A percentile compares a stretch with the other conserved stretches of the same genome.
phyloP scores from a whole-genome alignment of 257 asterid genomes.

The Solanum virginianum region DNA sequence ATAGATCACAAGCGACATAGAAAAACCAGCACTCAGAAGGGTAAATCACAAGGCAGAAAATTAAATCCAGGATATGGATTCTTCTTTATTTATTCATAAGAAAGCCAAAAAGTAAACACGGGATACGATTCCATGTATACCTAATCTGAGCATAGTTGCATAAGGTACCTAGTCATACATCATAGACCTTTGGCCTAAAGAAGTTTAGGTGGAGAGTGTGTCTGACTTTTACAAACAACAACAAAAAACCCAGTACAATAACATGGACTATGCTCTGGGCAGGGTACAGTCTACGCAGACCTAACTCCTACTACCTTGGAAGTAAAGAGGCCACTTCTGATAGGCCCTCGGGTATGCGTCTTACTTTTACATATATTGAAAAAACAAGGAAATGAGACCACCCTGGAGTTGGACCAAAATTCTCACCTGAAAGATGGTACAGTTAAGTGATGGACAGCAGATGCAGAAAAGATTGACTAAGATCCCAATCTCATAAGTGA shows the following conservation, averaged over 20 bases:
- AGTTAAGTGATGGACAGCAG: not conserved
- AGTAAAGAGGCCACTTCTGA: not conserved
- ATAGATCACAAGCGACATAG: not conserved
- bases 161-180: not conserved
- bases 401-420: not conserved
- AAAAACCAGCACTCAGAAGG: not conserved
- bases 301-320: not conserved
- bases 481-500: not conserved
- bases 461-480: not conserved
- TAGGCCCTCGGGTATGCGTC: not conserved
- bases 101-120: not conserved
- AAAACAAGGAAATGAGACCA: not conserved
- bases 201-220: not conserved
- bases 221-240: not conserved
- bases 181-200: not conserved
- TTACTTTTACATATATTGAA: not conserved
- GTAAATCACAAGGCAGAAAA: not conserved
- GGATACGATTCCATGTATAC: not conserved
- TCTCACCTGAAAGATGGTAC: not conserved
- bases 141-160: not conserved
- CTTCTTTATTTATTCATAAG: not conserved
- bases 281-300: not conserved
- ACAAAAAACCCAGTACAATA: not conserved
- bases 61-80: not conserved
- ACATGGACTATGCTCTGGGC: not conserved